Percentiles rank a stretch among this genome's conserved stretches.
Conservation (phyloP, 495 filamentous ascomycete species). For the Talaromyces wortmannii region DNA sequence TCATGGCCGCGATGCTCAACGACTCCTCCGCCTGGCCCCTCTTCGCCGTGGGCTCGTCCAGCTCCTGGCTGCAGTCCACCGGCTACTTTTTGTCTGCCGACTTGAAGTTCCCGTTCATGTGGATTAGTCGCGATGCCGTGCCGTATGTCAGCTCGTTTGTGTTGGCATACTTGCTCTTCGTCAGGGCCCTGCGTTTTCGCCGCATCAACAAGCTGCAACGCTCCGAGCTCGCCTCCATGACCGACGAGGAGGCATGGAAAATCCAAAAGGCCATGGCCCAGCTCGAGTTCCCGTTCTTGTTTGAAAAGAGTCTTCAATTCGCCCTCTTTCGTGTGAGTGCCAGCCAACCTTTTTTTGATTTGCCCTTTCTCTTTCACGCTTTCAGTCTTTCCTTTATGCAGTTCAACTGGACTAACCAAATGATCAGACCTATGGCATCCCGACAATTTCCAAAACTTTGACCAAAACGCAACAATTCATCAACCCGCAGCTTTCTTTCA, state of each 20-base stretch:
- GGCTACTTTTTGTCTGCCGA: too few relatives aligned
- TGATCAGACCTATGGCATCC: constrained; percentile 57
- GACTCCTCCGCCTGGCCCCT: too few relatives aligned
- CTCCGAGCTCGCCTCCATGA: constrained; percentile 49
- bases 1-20: too few relatives aligned
- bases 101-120: too few relatives aligned
- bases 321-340: constrained; percentile 42
- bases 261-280: constrained; percentile 43
- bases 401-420: too few relatives aligned
- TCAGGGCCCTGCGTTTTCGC: constrained; percentile 38
- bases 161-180: constrained; percentile 1
- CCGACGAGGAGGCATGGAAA: constrained; percentile 49
- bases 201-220: constrained; percentile 33
- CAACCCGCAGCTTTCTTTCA: constrained; percentile 40
- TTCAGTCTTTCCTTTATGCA: too few relatives aligned
- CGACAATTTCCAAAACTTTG: constrained; percentile 52
- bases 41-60: too few relatives aligned
- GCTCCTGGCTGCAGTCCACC: too few relatives aligned
- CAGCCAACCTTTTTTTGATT: background rate
- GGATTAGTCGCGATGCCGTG: background rate
- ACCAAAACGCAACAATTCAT: constrained; percentile 53
- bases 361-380: background rate
- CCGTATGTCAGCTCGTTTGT: background rate
- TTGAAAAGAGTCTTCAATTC: constrained; percentile 52
- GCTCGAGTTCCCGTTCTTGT: constrained; percentile 53